phyloP scores from a whole-genome alignment of 441 rosid species.

The Hypseocharis bilobata region DNA sequence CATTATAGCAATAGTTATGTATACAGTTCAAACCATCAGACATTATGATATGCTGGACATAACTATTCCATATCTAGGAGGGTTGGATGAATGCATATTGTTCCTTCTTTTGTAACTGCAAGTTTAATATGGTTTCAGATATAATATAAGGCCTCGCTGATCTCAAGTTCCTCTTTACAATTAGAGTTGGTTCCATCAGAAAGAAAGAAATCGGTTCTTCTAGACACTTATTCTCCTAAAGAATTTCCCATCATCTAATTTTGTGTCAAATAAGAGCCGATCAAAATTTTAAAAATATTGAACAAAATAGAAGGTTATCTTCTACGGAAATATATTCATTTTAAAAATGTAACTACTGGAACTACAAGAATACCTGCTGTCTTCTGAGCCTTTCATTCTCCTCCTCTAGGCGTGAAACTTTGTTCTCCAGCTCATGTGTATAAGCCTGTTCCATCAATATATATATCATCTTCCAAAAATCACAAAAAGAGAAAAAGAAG shows the following conservation, averaged over 20 bases:
- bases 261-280: neutral
- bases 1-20: too few relatives aligned
- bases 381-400: constrained; percentile 23
- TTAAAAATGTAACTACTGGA: constrained; percentile 1
- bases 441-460: constrained; percentile 17
- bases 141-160: neutral
- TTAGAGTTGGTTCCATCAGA: neutral
- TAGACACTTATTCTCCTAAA: neutral
- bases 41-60: too few relatives aligned
- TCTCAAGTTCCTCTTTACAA: neutral
- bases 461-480: neutral
- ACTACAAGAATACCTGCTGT: constrained; percentile 18
- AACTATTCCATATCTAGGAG: too few relatives aligned
- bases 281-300: neutral
- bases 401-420: constrained; percentile 25
- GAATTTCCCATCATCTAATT: neutral
- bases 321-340: neutral
- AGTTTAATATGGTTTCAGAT: neutral
- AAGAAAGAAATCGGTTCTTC: neutral
- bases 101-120: neutral
- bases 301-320: neutral
- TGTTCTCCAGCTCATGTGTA: constrained; percentile 27
- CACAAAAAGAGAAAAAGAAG: neutral
- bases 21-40: too few relatives aligned
- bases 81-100: neutral